Evolutionary conservation across 2,329 filamentous ascomycete genomes (phyloP).

Genomic region (Botrytis hyacinthi): DNA sequence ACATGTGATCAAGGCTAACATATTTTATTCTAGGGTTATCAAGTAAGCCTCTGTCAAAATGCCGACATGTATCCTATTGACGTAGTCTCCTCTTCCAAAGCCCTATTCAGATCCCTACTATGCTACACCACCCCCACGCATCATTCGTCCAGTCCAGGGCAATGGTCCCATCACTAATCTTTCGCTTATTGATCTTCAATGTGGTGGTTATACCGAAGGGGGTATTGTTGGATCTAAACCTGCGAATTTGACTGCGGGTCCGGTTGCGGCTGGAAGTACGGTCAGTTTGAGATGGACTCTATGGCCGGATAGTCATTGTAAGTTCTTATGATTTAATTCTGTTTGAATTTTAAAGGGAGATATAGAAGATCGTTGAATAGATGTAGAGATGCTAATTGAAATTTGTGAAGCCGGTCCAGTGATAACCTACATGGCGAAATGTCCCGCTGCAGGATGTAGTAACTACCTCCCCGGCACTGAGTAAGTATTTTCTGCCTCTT

Average conservation of each 20-base stretch:
- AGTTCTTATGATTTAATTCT: neutral
- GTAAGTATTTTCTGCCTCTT: slow-evolving; percentile 30
- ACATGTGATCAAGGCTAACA: neutral
- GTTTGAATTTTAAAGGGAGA: too few species aligned
- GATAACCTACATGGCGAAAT: slow-evolving; percentile 60
- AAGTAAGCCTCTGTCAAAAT: slow-evolving; percentile 30
- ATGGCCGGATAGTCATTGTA: slow-evolving; percentile 43
- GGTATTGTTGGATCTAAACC: slow-evolving; percentile 50
- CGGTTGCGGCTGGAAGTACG: slow-evolving; percentile 51
- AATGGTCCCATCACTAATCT: slow-evolving; percentile 58
- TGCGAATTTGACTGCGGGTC: slow-evolving; percentile 54
- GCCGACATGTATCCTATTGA: neutral
- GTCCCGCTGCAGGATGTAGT: slow-evolving; percentile 49
- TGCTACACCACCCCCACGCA: slow-evolving; percentile 45
- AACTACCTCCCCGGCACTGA: slow-evolving; percentile 47
- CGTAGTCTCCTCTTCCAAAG: slow-evolving; percentile 21
- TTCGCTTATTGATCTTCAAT: slow-evolving; percentile 53
- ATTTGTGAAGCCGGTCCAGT: slow-evolving; percentile 46
- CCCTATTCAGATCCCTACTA: slow-evolving; percentile 47
- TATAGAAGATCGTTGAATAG: neutral
- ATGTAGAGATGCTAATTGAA: neutral
- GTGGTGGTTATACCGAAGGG: slow-evolving; percentile 51
- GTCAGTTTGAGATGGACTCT: slow-evolving; percentile 56
- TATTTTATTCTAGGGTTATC: slow-evolving; percentile 32
- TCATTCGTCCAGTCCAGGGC: slow-evolving; percentile 56